phyloP scores from a whole-genome alignment of 2,329 filamentous ascomycete genomes.

The Drechslera avenae region DNA sequence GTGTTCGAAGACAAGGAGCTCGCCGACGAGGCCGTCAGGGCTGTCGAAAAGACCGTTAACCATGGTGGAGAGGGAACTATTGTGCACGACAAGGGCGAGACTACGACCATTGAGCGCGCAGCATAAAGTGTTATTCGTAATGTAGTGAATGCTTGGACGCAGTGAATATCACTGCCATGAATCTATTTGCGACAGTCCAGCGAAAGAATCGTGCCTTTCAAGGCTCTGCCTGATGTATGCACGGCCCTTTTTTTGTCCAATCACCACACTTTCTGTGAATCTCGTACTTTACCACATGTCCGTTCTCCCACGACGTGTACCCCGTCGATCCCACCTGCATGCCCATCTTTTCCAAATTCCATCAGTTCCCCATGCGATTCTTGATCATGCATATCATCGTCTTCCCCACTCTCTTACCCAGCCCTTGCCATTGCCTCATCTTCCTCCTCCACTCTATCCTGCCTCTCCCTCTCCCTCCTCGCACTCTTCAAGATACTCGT shows the following conservation, averaged over 20 bases:
- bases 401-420: no score
- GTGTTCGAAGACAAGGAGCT: constrained; percentile 46
- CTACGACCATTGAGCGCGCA: constrained; percentile 27
- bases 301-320: no score
- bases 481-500: neutral
- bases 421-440: neutral
- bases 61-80: constrained; percentile 12
- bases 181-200: neutral
- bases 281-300: no score
- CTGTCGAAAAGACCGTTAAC: constrained; percentile 45
- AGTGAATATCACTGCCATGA: neutral
- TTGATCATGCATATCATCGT: no score
- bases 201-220: no score
- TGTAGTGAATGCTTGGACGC: neutral
- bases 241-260: no score
- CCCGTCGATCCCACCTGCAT: no score
- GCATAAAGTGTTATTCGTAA: constrained; percentile 7
- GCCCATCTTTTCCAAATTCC: no score
- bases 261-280: no score
- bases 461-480: neutral
- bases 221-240: no score
- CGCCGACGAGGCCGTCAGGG: constrained; percentile 38
- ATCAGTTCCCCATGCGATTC: no score
- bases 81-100: constrained; percentile 20
- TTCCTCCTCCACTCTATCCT: neutral